Evolutionary conservation across 306 rosid species (phyloP), one percentile per base, ranked within the genome.

Genomic region (Canavalia gladiata): DNA sequence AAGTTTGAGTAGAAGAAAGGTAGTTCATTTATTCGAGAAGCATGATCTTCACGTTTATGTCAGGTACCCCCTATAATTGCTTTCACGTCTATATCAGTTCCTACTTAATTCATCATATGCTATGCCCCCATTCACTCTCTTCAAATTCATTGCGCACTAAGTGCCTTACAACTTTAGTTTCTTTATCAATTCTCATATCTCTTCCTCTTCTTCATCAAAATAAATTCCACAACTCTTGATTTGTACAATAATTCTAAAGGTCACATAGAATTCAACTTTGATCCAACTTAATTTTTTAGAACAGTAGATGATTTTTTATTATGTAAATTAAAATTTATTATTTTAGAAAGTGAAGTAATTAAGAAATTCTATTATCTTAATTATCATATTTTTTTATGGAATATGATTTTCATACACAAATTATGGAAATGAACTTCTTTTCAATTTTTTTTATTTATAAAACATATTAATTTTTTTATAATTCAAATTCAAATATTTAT

Each of bases 1-100:
- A 35, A 58, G 4, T 59, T 59, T 8, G 5, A 4, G 75, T 49
- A 47, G 59, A 45, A 9, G 72, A 76, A 79, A 75, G 34, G 43
- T 74, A 72, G 58, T 78, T 82, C 84, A 87, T 85, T 89, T 39
- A 89, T 74, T 50, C 47, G 42, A 8, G 5, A 58, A 71, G 12
- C 39, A 77, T 69, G 79, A 65, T n/a, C 37, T 76, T 87, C 92
- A 83, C 90, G 90, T 67, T 83, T 79, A 72, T 83, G 87, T 83
- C 80, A 45, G 79, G 35, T 43, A 45, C 30, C 57, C 57, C n/a
- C 75, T 69, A 78, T 46, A 88, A 85, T 87, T 74, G 34, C 74
- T 11, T 7, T 74, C 81, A 42, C 25, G 72, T 49, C 43, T 46
- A 34, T 8, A 43, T 60, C 60, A 30, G 34, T 46, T 75, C 69